Evolutionary conservation across 2,329 filamentous ascomycete species (phyloP).

Genomic region (Camillea tinctor): DNA sequence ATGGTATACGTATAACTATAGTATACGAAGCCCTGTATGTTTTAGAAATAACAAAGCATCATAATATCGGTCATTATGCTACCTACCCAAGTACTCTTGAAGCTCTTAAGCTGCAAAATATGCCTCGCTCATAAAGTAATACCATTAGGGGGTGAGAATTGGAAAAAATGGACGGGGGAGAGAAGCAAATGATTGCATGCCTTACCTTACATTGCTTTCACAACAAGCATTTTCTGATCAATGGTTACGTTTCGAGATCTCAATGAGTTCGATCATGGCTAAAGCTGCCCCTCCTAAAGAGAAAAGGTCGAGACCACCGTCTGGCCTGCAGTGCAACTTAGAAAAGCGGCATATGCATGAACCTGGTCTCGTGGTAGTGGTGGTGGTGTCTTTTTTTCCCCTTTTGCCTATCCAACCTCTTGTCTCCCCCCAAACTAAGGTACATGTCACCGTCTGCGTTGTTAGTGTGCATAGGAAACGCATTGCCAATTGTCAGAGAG

Average conservation of each 20-base stretch:
- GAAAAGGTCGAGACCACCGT: not conserved
- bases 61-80: not conserved
- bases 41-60: not conserved
- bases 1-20: not conserved
- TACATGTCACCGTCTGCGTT: not conserved
- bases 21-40: not conserved
- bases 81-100: too few relatives aligned
- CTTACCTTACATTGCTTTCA: not conserved
- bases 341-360: not conserved
- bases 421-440: not conserved
- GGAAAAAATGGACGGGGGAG: too few relatives aligned
- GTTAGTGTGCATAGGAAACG: not conserved
- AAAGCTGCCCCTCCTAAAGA: not conserved
- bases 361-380: not conserved
- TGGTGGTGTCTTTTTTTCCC: not conserved
- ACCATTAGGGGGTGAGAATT: not conserved
- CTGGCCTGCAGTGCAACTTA: not conserved
- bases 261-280: too few relatives aligned
- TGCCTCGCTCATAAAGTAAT: not conserved
- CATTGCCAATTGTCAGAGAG: not conserved
- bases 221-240: not conserved
- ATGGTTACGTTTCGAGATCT: too few relatives aligned
- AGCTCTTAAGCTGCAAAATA: not conserved
- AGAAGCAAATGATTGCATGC: not conserved
- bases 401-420: not conserved